Conservation (phyloP, 148 eudicot genomes). For the Rhododendron ovatum region DNA sequence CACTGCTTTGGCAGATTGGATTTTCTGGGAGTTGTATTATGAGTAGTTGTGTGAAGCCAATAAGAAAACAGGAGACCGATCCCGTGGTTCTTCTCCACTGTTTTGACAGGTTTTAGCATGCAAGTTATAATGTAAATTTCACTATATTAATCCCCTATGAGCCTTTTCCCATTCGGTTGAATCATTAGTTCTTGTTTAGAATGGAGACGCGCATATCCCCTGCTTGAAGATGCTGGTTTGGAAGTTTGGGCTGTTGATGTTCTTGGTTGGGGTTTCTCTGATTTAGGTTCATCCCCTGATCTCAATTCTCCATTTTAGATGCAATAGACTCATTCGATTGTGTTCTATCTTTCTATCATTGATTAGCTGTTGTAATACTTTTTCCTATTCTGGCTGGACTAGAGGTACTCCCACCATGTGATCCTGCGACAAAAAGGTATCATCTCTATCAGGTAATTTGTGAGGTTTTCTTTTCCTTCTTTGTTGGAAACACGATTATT, state of each 20-base stretch:
- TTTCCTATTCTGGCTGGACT: slow-evolving; percentile 5
- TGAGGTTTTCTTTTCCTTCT: neutral
- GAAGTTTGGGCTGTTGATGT: slow-evolving; percentile 89
- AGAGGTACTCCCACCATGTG: slow-evolving; percentile 67
- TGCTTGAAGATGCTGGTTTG: slow-evolving; percentile 76
- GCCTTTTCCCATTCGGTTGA: slow-evolving; percentile 8
- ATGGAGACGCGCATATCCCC: slow-evolving; percentile 74
- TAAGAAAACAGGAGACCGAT: slow-evolving; percentile 31
- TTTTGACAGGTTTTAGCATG: slow-evolving; percentile 62
- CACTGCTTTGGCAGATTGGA: slow-evolving; percentile 36
- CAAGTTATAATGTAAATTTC: slow-evolving; percentile 1
- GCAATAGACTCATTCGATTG: neutral
- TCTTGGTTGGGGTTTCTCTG: slow-evolving; percentile 97
- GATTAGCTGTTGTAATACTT: neutral
- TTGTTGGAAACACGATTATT: neutral
- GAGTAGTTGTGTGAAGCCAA: slow-evolving; percentile 90
- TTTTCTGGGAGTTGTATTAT: slow-evolving; percentile 45
- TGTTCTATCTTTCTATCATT: neutral
- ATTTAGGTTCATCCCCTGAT: slow-evolving; percentile 51
- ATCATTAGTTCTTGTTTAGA: slow-evolving; percentile 74
- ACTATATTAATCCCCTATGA: neutral
- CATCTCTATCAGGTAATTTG: slow-evolving; percentile 72
- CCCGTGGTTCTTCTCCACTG: slow-evolving; percentile 86
- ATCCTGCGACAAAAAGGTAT: slow-evolving; percentile 68
- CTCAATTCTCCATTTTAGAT: neutral